These are phyloP conservation scores for Umbelopsis sp. DNA, from an alignment of 371 early-diverging fungal genomes.

Conservation along the genomic window DNA sequence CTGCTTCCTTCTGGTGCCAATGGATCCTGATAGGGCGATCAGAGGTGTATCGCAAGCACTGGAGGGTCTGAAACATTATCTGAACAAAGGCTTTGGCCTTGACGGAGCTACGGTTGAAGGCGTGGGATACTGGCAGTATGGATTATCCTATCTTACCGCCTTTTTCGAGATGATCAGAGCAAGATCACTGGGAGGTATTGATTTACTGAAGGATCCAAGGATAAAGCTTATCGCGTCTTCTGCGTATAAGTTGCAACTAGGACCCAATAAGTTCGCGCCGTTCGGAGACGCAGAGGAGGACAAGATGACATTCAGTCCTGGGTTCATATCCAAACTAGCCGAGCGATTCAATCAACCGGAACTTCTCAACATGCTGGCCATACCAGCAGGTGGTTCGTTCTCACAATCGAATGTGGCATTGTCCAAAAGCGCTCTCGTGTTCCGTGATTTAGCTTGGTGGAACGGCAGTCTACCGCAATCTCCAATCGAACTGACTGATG, in stretches of 20 bases:
- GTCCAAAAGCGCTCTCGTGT: background rate
- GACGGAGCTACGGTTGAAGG: conserved; percentile 3
- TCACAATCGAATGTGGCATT: conserved; percentile 5
- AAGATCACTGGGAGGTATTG: background rate
- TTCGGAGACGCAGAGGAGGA: conserved; percentile 15
- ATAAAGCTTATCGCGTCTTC: background rate
- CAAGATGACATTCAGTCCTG: conserved; percentile 11
- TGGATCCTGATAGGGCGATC: background rate
- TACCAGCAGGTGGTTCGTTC: background rate
- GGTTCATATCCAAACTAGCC: background rate
- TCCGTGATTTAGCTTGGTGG: conserved; percentile 11
- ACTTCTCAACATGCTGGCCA: background rate
- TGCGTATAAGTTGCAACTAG: background rate
- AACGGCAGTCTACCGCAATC: background rate
- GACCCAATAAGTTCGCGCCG: conserved; percentile 9
- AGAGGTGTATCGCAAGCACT: background rate
- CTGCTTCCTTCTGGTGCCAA: background rate
- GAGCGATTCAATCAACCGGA: background rate
- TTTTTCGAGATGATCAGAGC: conserved; percentile 1
- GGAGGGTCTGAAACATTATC: background rate
- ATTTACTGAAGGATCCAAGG: background rate
- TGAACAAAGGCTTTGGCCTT: background rate
- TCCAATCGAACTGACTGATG: background rate
- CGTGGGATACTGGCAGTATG: conserved; percentile 10
- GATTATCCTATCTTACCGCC: conserved; percentile 1